Conservation (phyloP, 31 red algal species). For the Odonthalia washingtoniensis region DNA sequence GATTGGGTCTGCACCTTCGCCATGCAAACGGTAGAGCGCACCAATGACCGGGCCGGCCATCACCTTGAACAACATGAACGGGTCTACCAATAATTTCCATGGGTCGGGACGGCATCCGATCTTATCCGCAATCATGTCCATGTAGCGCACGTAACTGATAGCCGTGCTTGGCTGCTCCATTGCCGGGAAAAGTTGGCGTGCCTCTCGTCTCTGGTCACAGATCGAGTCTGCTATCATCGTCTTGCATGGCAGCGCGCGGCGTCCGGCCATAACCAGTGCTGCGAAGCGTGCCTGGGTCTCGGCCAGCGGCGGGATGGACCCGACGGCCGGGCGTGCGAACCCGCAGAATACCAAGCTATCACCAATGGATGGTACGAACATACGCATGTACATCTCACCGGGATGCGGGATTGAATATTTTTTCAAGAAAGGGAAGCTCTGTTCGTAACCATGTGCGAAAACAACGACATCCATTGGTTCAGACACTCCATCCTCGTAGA, state of each 20-base stretch:
- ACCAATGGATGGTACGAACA: constrained; percentile 8
- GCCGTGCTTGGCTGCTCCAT: not conserved
- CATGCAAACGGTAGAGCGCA: not conserved
- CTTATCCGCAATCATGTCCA: not conserved
- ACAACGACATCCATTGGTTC: not conserved
- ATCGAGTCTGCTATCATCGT: not conserved
- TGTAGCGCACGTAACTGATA: not conserved
- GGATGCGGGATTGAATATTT: not conserved
- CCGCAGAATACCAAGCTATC: constrained; percentile 4
- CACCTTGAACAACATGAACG: not conserved
- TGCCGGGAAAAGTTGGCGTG: not conserved
- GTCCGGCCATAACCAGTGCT: not conserved
- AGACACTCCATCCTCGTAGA: not conserved
- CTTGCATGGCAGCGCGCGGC: not conserved
- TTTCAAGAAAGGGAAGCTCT: not conserved
- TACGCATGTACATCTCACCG: not conserved
- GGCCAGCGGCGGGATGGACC: not conserved
- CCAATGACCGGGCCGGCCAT: not conserved
- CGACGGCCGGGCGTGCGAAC: not conserved
- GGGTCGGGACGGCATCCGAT: not conserved
- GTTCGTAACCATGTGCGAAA: not conserved
- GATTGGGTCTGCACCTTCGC: not conserved
- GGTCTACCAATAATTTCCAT: constrained; percentile 11
- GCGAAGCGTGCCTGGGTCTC: not conserved
- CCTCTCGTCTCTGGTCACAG: not conserved